Evolutionary conservation across 2,329 filamentous ascomycete genomes (phyloP), one percentile per base, ranked within the genome.

Genomic region (Phaeophleospora eucalypticola): DNA sequence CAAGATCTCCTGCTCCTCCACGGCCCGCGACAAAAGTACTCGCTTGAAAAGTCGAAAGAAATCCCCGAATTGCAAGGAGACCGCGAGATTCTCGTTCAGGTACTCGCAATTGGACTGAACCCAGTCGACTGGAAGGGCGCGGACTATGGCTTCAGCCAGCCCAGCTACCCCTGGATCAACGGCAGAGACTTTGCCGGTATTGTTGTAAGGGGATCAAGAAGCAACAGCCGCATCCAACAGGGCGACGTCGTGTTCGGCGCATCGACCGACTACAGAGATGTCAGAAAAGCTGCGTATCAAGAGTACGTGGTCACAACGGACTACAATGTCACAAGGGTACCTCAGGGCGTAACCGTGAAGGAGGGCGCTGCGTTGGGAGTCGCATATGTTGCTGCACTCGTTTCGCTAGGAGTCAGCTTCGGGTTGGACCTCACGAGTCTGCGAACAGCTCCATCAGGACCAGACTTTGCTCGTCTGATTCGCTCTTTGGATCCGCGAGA

Each of bases 71-170:
- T 65, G 2, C 57, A 57, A 29, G 56, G 60, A 27, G 65, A 71
- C 41, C 68, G 69, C 36, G 81, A 87, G 57, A 66, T 87, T 4
- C 67, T 87, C 4, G 76, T 87, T n/a, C 78, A 77, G 60, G 71
- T 81, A 1, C 69, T 76, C 32, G 78, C 79, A 10, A 82, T 87
- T 56, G 85, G 86, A 0, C 68, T 89, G 32, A 89, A 89, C 58
- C 86, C 86, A 0, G 85, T 89, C 45, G 86, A 87, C 62, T 87
- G 81, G 81, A 86, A 86, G 69, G 58, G 20, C 27, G 85, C 83
- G 9, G 84, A 85, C 58, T 88, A 78, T 60, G 82, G 82, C 52
- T 88, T 87, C 60, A 82, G 79, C 24, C 80, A 87, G 39, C 84
- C 84, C 0, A 70, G 72, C 8, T 71, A 87, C 9, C 84, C 84